A percentile compares a stretch with the other conserved stretches of the same genome.
phyloP scores from a whole-genome alignment of 768 basidiomycete species.

The Suillus lakei region DNA sequence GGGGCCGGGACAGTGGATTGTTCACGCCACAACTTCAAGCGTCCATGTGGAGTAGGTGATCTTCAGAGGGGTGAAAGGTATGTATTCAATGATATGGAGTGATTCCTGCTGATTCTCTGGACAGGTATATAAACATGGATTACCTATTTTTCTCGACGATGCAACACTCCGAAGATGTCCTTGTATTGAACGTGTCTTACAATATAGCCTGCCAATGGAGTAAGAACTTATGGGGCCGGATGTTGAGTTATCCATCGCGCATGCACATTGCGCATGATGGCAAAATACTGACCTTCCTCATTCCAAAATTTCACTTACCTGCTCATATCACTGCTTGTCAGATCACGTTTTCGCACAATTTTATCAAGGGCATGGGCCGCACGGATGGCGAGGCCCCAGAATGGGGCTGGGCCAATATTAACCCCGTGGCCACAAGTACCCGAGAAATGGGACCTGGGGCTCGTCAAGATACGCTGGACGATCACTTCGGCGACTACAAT shows the following conservation, averaged over 20 bases:
- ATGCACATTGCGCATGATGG: background rate
- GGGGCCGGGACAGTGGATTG: background rate
- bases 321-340: constrained; percentile 17
- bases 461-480: constrained; percentile 23
- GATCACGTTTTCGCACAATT: constrained; percentile 15
- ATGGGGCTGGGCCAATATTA: constrained; percentile 14
- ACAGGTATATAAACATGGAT: constrained; percentile 1
- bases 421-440: background rate
- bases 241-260: constrained; percentile 12
- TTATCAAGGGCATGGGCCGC: constrained; percentile 12
- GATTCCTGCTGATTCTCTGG: constrained; percentile 13
- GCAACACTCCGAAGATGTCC: background rate
- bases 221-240: constrained; percentile 28
- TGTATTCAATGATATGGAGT: constrained; percentile 18
- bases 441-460: constrained; percentile 15
- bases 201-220: constrained; percentile 16
- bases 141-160: constrained; percentile 10
- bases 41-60: constrained; percentile 19
- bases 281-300: background rate
- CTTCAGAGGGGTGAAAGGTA: constrained; percentile 23
- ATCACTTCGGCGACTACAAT: constrained; percentile 13
- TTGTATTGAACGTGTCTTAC: constrained; percentile 14
- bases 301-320: constrained; percentile 17
- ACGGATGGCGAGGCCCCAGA: constrained; percentile 20
- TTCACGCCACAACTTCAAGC: constrained; percentile 15